Base-by-base conservation (phyloP, 2,329 filamentous ascomycete species). In the Cercospora zeina region DNA sequence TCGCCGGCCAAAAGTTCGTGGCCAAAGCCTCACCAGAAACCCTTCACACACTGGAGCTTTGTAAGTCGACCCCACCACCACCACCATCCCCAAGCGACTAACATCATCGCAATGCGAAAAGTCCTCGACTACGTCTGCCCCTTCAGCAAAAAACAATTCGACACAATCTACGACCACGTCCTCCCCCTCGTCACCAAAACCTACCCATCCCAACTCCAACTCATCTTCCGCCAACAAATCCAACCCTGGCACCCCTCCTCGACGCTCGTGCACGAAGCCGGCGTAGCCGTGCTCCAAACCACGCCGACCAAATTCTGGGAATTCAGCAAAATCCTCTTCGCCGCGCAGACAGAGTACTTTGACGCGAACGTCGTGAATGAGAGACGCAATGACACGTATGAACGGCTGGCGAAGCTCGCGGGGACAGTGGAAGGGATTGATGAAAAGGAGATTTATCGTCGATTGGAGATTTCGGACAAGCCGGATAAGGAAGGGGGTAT, bases 101-200 rank as follows among this genome's bases (percentile, higher is more conserved):
- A 34, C 16, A 31, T 7, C 14, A 42, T 27, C 31, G 14, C 16
- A 54, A 45, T n/a, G 1, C 9, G 30, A 27, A 19, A 42, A 86
- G 83, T 90, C 77, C 87, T 96, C 69, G 93, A 97, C 81, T 97
- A 96, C 80, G 89, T 91, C 73, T 97, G 93, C 76, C 92, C 91
- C 7, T 89, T 85, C 80, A 86, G 82, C 36, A 84, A 83, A 62
- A 89, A 89, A 71, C 78, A 92, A 71, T 97, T 95, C 84, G 85
- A 87, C 66, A 93, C 89, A 1, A 78, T 97, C 69, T 87, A 88
- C 77, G 79, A 77, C 61, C 77, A 81, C 31, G 84, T 96, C 62
- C 80, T 85, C 63, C 88, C 90, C 0, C 75, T 85, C 53, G 81
- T 96, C 69, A 80, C 82, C 64, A 70, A 81, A 54, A 86, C 87